Conservation (phyloP, 306 rosid genomes). For the Quercus suber region DNA sequence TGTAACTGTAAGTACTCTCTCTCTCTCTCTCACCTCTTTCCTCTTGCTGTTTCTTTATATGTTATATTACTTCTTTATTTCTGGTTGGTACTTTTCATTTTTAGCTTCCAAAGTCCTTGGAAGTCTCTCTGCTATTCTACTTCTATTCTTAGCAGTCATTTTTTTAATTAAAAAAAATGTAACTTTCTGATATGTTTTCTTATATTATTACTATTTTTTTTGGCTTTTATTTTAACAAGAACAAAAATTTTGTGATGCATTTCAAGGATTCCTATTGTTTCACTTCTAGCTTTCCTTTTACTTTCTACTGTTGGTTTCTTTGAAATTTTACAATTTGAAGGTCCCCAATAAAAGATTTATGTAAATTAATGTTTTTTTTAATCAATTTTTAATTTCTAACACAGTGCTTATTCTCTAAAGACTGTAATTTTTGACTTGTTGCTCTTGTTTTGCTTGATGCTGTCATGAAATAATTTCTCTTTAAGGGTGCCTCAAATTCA, state of each 20-base stretch:
- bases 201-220: not conserved
- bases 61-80: constrained; percentile 15
- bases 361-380: not conserved
- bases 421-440: not conserved
- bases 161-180: constrained; percentile 15
- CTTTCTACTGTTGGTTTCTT: constrained; percentile 9
- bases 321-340: not conserved
- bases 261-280: not conserved
- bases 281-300: not conserved
- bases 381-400: not conserved
- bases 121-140: constrained; percentile 10
- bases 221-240: not conserved
- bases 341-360: constrained; percentile 1
- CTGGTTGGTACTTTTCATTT: constrained; percentile 10
- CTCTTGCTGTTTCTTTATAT: constrained; percentile 1
- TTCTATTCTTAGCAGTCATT: not conserved
- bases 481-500: constrained; percentile 26
- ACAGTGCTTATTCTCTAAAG: not conserved
- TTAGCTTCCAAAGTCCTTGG: constrained; percentile 39
- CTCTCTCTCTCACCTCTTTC: constrained; percentile 10
- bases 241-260: constrained; percentile 7
- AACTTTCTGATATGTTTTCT: constrained; percentile 26
- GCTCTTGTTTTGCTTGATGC: constrained; percentile 14
- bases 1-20: constrained; percentile 30
- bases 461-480: constrained; percentile 9